Evolutionary conservation across 192 early-diverging fungal species (phyloP).

Genomic region (Pilobolus umbonatus): DNA sequence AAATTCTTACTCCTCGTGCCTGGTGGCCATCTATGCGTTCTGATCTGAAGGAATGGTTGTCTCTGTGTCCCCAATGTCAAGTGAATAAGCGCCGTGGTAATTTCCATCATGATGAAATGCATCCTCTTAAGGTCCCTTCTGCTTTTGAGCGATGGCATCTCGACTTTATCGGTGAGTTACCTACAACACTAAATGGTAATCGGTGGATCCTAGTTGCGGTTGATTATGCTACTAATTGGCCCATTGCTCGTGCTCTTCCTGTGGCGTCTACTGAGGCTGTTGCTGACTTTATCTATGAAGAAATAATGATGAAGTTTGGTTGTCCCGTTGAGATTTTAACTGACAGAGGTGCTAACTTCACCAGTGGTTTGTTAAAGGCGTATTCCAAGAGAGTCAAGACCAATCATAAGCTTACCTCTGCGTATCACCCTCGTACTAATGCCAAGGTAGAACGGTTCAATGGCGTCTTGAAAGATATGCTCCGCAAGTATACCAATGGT

Average conservation of each 20-base stretch:
- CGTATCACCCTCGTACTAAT: conserved; percentile 14
- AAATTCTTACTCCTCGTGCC: background rate
- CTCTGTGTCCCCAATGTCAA: background rate
- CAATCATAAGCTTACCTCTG: conserved; percentile 22
- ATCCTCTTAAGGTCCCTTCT: conserved; percentile 2
- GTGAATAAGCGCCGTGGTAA: background rate
- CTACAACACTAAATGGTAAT: background rate
- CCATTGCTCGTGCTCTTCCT: conserved; percentile 18
- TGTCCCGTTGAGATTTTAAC: conserved; percentile 18
- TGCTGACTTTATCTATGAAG: conserved; percentile 26
- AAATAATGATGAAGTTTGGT: conserved; percentile 24
- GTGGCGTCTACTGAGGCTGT: conserved; percentile 11
- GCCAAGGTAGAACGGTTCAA: conserved; percentile 21
- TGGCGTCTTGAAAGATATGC: conserved; percentile 13
- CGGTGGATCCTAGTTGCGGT: conserved; percentile 22
- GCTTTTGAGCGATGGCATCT: conserved; percentile 13
- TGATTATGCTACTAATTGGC: conserved; percentile 33
- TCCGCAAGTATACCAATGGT: conserved; percentile 4
- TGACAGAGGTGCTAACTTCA: conserved; percentile 22
- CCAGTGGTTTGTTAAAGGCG: background rate
- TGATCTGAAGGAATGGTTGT: conserved; percentile 1
- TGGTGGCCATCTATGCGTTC: conserved; percentile 12
- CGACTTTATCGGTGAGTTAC: conserved; percentile 16
- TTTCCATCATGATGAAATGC: background rate
- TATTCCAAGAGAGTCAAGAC: conserved; percentile 7